Conservation (phyloP, 495 filamentous ascomycete species). For the Xylaria bambusicola region DNA sequence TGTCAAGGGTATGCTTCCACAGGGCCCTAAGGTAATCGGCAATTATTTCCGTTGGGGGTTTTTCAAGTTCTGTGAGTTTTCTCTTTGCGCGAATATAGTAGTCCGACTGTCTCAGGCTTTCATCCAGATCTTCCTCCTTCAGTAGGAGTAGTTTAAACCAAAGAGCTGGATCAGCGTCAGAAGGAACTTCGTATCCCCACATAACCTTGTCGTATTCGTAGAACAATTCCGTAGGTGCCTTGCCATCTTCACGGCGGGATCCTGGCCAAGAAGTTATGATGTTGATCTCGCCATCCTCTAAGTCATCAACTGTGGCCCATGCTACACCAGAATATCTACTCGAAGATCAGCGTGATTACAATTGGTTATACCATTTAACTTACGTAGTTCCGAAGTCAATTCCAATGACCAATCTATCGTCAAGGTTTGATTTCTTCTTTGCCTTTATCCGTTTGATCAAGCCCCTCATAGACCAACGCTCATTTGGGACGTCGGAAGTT, state of each 20-base stretch:
- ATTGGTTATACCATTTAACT: background rate
- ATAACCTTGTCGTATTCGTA: background rate
- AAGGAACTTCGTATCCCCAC: background rate
- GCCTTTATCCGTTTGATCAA: background rate
- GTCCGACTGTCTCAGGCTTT: background rate
- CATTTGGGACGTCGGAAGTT: background rate
- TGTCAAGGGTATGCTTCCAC: background rate
- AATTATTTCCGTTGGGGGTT: background rate
- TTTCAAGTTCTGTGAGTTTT: background rate
- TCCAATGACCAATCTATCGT: background rate
- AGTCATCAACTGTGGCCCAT: conserved; percentile 1
- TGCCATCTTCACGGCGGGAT: background rate
- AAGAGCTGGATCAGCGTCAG: background rate
- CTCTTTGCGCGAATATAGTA: background rate
- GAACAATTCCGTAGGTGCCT: background rate
- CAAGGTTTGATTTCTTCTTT: background rate
- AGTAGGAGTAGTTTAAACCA: background rate
- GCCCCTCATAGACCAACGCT: conserved; percentile 1
- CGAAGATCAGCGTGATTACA: background rate
- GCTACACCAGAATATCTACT: background rate
- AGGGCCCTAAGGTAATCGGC: background rate
- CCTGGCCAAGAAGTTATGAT: conserved; percentile 1
- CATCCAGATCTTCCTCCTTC: background rate
- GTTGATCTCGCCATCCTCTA: conserved; percentile 2
- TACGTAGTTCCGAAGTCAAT: background rate